Percentiles rank a stretch among this genome's conserved stretches.
These are phyloP conservation scores for Haplosporangium gracile DNA, from an alignment of 192 early-diverging fungal genomes.

Conservation along the genomic window DNA sequence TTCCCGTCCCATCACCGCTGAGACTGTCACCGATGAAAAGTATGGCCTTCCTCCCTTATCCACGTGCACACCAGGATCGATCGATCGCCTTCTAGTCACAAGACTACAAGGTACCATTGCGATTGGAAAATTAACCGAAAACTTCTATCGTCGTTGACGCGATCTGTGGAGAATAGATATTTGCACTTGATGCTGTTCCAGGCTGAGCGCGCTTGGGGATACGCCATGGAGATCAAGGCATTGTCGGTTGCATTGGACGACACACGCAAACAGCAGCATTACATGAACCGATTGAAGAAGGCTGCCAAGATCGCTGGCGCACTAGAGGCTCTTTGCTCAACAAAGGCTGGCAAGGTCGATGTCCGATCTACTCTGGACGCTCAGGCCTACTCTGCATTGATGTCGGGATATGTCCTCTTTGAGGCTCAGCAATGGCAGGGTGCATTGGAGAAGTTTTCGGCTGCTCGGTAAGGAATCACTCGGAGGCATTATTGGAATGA, in stretches of 20 bases:
- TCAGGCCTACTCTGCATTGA: conserved; percentile 77
- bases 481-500: neutral
- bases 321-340: conserved; percentile 63
- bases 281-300: conserved; percentile 71
- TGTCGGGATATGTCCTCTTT: conserved; percentile 75
- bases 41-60: conserved; percentile 13
- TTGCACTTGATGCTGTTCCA: conserved; percentile 76
- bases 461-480: conserved; percentile 63
- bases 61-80: neutral
- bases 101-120: neutral
- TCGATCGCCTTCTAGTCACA: neutral
- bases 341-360: conserved; percentile 62
- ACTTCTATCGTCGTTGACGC: neutral
- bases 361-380: conserved; percentile 66
- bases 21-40: conserved; percentile 60
- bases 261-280: conserved; percentile 75
- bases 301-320: conserved; percentile 66
- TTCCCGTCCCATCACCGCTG: conserved; percentile 64
- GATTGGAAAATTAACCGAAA: neutral
- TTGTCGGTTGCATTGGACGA: conserved; percentile 68
- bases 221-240: conserved; percentile 82
- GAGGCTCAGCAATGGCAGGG: conserved; percentile 78
- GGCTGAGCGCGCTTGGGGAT: conserved; percentile 81
- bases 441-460: conserved; percentile 72
- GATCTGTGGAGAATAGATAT: conserved; percentile 55